These are phyloP conservation scores for Saururus chinensis DNA, from an alignment of 164 flowering plant genomes.

Conservation along the genomic window DNA sequence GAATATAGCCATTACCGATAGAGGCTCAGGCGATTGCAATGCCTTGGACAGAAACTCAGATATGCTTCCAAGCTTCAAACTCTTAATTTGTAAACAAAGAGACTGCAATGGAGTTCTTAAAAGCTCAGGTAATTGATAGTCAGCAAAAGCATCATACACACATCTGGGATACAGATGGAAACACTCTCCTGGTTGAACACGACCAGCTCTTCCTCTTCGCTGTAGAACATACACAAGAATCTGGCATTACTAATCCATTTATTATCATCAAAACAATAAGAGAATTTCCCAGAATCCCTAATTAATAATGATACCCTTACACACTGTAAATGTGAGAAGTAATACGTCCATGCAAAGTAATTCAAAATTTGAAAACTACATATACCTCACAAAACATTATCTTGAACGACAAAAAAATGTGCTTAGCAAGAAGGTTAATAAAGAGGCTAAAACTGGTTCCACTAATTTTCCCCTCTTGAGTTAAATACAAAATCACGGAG, in stretches of 20 bases:
- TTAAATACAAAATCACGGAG: too few species aligned
- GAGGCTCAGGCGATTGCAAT: conserved; percentile 75
- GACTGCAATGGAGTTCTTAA: conserved; percentile 95
- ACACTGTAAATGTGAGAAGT: too few species aligned
- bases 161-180: conserved; percentile 92
- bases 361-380: too few species aligned
- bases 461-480: too few species aligned
- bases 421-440: too few species aligned
- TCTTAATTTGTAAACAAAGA: conserved; percentile 88
- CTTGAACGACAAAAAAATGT: too few species aligned
- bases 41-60: conserved; percentile 87
- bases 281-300: not conserved
- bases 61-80: conserved; percentile 85
- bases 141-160: conserved; percentile 84
- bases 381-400: too few species aligned
- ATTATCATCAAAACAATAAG: not conserved
- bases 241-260: not conserved
- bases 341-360: too few species aligned
- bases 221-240: conserved; percentile 17
- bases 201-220: conserved; percentile 99
- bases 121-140: conserved; percentile 89
- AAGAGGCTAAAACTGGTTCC: too few species aligned
- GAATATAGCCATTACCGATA: conserved; percentile 39
- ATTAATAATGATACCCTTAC: too few species aligned
- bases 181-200: conserved; percentile 95